Base-by-base conservation (phyloP, 805 yeast species). In the Pichia nakasei region DNA sequence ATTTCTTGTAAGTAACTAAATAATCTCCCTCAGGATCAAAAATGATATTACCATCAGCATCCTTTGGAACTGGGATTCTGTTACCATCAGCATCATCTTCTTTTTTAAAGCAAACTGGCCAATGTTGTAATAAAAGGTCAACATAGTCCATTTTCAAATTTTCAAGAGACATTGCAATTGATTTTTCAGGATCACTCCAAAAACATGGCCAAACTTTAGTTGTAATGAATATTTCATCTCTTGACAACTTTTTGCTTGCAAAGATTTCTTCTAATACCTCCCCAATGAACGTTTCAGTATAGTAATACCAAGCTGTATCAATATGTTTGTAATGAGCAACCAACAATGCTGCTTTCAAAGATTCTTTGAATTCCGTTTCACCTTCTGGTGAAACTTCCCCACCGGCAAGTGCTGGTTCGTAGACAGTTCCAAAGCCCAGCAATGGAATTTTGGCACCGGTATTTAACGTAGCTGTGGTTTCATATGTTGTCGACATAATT, bases 11-110 rank as follows among this genome's bases (percentile, higher is more conserved):
- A 17, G 91, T 89, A 35, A 78, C 76, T n/a, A 91, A 60, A 43
- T 52, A 94, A 57, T 88, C 95, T 20, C 85, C 96, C 45, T 80
- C 84, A 64, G 86, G 93, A 37, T 87, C 94, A 47, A 75, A 76
- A 50, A 76, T 75, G 18, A 85, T 43, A 12, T 63, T 56, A 0
- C 73, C 76, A 21, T 64, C 50, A 4, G 52, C 53, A 47, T 68
- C 70, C 33, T 45, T 52, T 7, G 75, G 75, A 21, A 51, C 52
- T 1, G 61, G 39, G 3, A 72, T 72, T 39, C 47, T 38, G 17
- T 45, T 39, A 0, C 73, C 74, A 43, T 41, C 32, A 22, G 21
- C 8, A 20, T 67, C 57, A 26, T 58, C 67, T 48, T 62, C 72
- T n/a, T 67, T 62, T 20, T 60, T 55, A 38, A 69, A 60, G 29